phyloP scores from a whole-genome alignment of 176 grass and related monocot genomes.

The Aegilops umbellulata region DNA sequence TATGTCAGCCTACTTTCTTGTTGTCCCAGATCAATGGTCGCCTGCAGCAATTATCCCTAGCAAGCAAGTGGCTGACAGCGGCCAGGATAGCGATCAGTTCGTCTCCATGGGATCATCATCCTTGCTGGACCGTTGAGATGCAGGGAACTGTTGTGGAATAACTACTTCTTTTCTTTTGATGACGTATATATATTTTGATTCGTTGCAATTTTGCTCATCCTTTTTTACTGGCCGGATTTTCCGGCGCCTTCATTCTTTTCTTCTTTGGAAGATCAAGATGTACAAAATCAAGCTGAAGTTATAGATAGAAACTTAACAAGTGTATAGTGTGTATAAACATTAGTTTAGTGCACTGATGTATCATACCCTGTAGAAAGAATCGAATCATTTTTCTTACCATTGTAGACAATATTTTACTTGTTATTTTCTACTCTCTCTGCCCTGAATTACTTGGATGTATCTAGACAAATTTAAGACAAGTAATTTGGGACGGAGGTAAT shows the following conservation, averaged over 20 bases:
- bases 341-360: neutral
- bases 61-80: conserved; percentile 47
- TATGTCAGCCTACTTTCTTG: conserved; percentile 92
- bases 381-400: neutral
- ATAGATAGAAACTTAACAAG: conserved; percentile 29
- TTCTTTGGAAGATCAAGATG: conserved; percentile 23
- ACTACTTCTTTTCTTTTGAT: neutral
- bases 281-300: conserved; percentile 34
- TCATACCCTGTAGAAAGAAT: conserved; percentile 11
- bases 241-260: neutral
- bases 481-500: too few relatives aligned
- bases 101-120: conserved; percentile 22
- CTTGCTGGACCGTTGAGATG: conserved; percentile 24
- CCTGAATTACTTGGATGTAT: too few relatives aligned
- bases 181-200: conserved; percentile 24
- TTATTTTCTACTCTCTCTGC: too few relatives aligned
- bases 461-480: too few relatives aligned
- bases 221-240: conserved; percentile 1
- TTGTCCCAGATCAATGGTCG: conserved; percentile 91
- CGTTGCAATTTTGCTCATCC: conserved; percentile 21
- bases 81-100: conserved; percentile 41
- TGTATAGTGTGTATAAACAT: conserved; percentile 23
- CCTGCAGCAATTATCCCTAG: conserved; percentile 37
- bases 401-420: neutral
- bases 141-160: conserved; percentile 16